These are phyloP conservation scores for Adansonia madagascariensis DNA, from an alignment of 441 rosid genomes.

Conservation along the genomic window DNA sequence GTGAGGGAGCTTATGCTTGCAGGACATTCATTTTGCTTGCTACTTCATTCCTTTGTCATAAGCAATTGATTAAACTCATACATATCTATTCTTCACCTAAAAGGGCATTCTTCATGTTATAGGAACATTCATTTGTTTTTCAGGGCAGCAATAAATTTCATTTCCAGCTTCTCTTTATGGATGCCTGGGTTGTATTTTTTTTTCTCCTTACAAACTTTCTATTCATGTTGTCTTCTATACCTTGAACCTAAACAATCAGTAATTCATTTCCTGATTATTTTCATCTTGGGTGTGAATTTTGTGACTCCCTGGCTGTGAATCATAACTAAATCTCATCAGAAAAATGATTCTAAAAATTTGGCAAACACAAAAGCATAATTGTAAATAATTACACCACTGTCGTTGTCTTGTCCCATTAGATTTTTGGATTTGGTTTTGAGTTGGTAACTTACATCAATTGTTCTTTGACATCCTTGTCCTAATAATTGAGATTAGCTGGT, in stretches of 20 bases:
- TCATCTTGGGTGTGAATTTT: neutral
- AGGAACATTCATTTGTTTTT: conserved; percentile 5
- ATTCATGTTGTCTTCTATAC: neutral
- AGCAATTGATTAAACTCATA: neutral
- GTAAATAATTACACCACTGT: neutral
- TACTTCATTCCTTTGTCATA: neutral
- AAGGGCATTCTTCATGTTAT: neutral
- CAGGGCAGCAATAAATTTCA: neutral
- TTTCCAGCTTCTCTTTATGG: neutral
- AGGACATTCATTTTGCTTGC: conserved; percentile 4
- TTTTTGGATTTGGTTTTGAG: neutral
- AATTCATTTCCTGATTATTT: neutral
- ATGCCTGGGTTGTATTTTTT: neutral
- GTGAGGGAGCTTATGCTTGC: neutral
- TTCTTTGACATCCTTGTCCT: neutral
- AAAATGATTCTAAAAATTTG: neutral
- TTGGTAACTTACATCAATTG: neutral
- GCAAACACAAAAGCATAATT: neutral
- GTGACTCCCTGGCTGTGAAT: neutral
- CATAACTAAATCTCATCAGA: neutral
- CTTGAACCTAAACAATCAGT: neutral
- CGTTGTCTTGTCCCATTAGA: neutral
- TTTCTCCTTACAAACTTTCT: neutral
- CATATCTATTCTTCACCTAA: conserved; percentile 11
- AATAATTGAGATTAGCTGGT: neutral